phyloP scores from a whole-genome alignment of 495 filamentous ascomycete genomes.

The Penicillium paradoxum region DNA sequence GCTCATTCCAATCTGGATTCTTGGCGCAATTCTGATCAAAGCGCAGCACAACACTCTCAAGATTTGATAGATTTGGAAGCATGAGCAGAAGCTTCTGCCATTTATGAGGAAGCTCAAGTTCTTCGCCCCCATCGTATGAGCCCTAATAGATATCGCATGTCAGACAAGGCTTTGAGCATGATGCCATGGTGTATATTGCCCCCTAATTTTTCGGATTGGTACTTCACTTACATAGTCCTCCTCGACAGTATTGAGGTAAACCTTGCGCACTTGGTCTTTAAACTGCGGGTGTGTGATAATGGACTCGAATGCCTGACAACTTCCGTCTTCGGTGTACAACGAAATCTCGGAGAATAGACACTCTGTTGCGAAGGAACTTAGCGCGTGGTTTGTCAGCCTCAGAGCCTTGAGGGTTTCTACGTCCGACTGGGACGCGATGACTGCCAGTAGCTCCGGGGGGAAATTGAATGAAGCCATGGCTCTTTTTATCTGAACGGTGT shows the following conservation, averaged over 20 bases:
- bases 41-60: slow-evolving; percentile 16
- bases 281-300: not conserved
- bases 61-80: slow-evolving; percentile 8
- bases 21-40: slow-evolving; percentile 14
- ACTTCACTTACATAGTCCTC: not conserved
- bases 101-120: not conserved
- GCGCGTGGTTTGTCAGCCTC: not conserved
- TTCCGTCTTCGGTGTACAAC: not conserved
- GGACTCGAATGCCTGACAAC: slow-evolving; percentile 1
- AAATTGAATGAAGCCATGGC: not conserved
- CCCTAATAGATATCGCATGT: not conserved
- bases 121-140: not conserved
- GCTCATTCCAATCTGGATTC: not conserved
- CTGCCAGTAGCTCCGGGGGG: not conserved
- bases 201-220: too few relatives aligned
- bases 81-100: not conserved
- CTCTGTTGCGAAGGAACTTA: not conserved
- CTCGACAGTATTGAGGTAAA: slow-evolving; percentile 1
- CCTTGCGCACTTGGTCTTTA: not conserved
- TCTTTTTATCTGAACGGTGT: not conserved
- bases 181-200: too few relatives aligned
- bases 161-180: not conserved
- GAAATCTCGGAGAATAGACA: not conserved
- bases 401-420: not conserved
- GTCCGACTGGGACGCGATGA: not conserved